Conservation (phyloP, 108 stramenopile species). For the Nitzschia palea region DNA sequence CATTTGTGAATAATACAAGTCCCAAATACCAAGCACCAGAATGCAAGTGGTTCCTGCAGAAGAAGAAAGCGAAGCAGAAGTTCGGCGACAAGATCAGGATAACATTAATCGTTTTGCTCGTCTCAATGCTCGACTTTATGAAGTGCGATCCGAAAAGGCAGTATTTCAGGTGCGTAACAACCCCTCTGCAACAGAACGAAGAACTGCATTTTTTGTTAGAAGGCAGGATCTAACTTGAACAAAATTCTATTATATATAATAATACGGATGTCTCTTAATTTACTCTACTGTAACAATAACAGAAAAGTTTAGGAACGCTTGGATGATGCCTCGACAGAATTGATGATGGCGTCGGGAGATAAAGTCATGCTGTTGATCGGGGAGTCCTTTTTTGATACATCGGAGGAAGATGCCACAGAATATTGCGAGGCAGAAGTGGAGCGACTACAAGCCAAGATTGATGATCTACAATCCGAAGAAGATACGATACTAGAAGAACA, state of each 20-base stretch:
- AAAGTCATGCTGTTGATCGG: conserved; percentile 75
- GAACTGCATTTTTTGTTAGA: background rate
- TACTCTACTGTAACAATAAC: conserved; percentile 1
- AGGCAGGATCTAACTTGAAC: background rate
- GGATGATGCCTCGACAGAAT: conserved; percentile 94
- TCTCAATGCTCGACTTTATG: conserved; percentile 85
- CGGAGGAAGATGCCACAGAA: conserved; percentile 89
- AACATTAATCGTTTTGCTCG: conserved; percentile 92
- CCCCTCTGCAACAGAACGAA: background rate
- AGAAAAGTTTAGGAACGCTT: conserved; percentile 79
- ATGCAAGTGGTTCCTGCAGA: conserved; percentile 66
- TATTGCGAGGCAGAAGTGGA: conserved; percentile 85
- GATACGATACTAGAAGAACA: conserved; percentile 67
- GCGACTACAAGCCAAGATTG: conserved; percentile 62
- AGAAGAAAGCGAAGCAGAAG: conserved; percentile 83
- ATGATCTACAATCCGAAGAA: conserved; percentile 69
- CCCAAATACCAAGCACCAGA: background rate
- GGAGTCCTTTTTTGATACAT: conserved; percentile 83
- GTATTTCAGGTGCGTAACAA: conserved; percentile 57
- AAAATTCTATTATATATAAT: background rate
- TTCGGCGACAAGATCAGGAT: conserved; percentile 88
- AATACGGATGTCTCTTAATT: background rate
- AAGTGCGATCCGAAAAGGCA: conserved; percentile 58
- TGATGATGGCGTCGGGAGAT: conserved; percentile 85
- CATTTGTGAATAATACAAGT: no score